phyloP scores from a whole-genome alignment of 2,329 filamentous ascomycete species.

The Rhinocladiella mackenziei region DNA sequence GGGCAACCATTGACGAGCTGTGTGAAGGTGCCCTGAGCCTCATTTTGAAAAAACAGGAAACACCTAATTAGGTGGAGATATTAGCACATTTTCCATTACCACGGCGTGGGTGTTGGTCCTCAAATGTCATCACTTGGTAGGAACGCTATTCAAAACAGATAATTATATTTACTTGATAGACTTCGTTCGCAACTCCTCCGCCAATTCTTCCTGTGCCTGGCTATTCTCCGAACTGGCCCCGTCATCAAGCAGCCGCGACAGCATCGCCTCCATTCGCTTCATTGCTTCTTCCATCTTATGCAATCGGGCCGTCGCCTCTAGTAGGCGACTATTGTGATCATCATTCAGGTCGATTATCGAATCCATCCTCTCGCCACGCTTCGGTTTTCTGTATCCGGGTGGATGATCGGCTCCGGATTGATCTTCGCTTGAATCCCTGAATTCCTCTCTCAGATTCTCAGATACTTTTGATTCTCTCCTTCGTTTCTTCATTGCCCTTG shows the following conservation, averaged over 20 bases:
- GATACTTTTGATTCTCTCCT: slow-evolving; percentile 4
- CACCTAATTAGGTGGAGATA: no score
- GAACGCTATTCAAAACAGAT: neutral
- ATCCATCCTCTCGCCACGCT: slow-evolving; percentile 20
- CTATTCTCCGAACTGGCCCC: slow-evolving; percentile 19
- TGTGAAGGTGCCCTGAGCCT: no score
- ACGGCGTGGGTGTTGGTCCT: no score
- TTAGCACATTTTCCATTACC: no score
- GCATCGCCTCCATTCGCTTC: slow-evolving; percentile 26
- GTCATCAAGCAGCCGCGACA: slow-evolving; percentile 20
- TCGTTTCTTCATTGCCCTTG: slow-evolving; percentile 6
- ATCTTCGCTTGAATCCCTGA: slow-evolving; percentile 20
- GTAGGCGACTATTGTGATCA: slow-evolving; percentile 11
- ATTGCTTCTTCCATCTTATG: slow-evolving; percentile 27
- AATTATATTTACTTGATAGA: slow-evolving; percentile 8
- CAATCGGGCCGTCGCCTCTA: slow-evolving; percentile 27
- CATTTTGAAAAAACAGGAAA: no score
- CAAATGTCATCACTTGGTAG: slow-evolving; percentile 6
- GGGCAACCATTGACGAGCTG: no score
- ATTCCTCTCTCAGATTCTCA: slow-evolving; percentile 21
- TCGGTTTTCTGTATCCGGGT: slow-evolving; percentile 12
- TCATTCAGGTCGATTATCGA: slow-evolving; percentile 22
- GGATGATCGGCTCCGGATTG: slow-evolving; percentile 18
- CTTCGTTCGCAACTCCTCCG: slow-evolving; percentile 7
- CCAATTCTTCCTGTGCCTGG: slow-evolving; percentile 16